Percentiles rank a stretch among this genome's conserved stretches.
phyloP scores from a whole-genome alignment of 306 rosid species.

The Carpinus fangiana region DNA sequence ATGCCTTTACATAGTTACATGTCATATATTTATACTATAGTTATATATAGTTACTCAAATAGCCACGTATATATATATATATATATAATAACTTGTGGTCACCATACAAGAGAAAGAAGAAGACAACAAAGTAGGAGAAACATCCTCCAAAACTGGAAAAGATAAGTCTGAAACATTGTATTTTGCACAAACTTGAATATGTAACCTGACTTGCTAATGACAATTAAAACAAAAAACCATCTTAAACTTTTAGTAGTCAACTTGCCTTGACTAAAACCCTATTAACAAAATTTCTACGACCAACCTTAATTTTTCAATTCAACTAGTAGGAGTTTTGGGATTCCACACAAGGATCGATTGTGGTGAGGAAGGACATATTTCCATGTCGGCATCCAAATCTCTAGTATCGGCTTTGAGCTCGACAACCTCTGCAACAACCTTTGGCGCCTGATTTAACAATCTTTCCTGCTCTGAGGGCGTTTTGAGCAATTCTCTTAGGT shows the following conservation, averaged over 20 bases:
- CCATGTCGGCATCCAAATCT: neutral
- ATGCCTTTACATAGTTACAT: too few species aligned
- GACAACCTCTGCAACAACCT: neutral
- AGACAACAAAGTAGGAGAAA: too few species aligned
- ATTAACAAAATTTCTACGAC: neutral
- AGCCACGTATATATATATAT: too few species aligned
- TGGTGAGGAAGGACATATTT: neutral
- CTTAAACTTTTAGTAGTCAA: neutral
- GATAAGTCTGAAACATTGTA: too few species aligned
- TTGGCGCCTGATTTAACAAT: neutral
- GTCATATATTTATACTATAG: too few species aligned
- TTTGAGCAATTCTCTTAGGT: neutral
- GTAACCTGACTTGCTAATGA: too few species aligned
- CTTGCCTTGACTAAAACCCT: neutral
- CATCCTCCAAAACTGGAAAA: too few species aligned
- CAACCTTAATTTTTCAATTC: neutral
- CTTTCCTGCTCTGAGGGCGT: conserved; percentile 1
- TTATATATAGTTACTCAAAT: too few species aligned
- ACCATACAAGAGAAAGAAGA: too few species aligned
- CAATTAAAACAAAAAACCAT: neutral
- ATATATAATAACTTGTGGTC: too few species aligned
- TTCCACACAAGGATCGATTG: neutral
- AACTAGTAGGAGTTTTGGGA: conserved; percentile 2
- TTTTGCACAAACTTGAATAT: too few species aligned
- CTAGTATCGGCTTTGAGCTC: neutral